phyloP scores from a whole-genome alignment of 495 filamentous ascomycete species.

The Daldinia concentrica region DNA sequence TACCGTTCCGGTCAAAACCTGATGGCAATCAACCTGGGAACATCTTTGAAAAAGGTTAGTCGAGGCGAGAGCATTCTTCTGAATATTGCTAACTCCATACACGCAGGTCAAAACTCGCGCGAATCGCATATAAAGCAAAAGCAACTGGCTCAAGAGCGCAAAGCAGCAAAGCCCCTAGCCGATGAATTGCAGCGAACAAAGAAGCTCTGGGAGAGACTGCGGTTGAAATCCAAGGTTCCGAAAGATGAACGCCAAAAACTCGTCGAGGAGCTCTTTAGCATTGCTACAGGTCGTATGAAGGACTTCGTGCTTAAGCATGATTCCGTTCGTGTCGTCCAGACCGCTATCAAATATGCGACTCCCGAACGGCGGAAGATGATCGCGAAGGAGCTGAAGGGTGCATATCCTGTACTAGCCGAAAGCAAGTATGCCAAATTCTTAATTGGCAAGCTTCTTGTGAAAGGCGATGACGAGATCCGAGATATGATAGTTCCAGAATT shows the following conservation, averaged over 20 bases:
- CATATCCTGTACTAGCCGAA: conserved; percentile 84
- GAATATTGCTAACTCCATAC: conserved; percentile 18
- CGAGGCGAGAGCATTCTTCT: not conserved
- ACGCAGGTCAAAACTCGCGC: conserved; percentile 65
- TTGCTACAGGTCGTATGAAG: conserved; percentile 87
- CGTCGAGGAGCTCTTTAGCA: conserved; percentile 86
- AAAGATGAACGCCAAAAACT: conserved; percentile 85
- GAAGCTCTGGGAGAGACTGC: conserved; percentile 94
- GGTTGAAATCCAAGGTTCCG: conserved; percentile 89
- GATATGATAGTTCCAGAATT: conserved; percentile 93
- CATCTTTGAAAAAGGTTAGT: conserved; percentile 48
- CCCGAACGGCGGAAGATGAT: conserved; percentile 84
- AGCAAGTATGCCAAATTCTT: conserved; percentile 97
- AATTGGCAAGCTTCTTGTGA: conserved; percentile 91
- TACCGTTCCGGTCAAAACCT: conserved; percentile 16
- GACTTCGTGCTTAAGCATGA: conserved; percentile 99
- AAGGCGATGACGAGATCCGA: conserved; percentile 83
- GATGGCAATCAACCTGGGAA: conserved; percentile 41
- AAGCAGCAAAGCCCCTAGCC: conserved; percentile 89
- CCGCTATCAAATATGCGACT: conserved; percentile 93
- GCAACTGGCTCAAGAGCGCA: conserved; percentile 84
- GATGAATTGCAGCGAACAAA: conserved; percentile 89
- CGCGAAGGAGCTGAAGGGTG: conserved; percentile 84
- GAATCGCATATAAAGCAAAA: conserved; percentile 95
- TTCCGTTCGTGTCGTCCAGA: conserved; percentile 92